Percentiles rank a stretch among this genome's conserved stretches.
Conservation (phyloP, 2,329 filamentous ascomycete genomes). For the Rhinocladiella similis region DNA sequence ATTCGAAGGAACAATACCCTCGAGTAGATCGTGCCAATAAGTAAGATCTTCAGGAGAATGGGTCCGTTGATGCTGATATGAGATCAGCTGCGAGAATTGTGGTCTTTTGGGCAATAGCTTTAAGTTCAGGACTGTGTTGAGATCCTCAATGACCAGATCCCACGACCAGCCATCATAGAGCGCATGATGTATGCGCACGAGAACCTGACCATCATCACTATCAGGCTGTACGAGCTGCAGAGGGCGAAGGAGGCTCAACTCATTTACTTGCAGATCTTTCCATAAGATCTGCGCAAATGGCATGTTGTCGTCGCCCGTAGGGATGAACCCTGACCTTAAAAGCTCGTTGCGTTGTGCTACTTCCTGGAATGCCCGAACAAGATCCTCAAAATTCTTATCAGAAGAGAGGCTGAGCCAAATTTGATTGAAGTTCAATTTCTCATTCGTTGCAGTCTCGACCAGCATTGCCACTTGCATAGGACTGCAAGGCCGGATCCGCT, state of each 20-base stretch:
- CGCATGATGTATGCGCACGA: constrained; percentile 73
- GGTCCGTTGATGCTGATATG: constrained; percentile 42
- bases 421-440: constrained; percentile 73
- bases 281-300: constrained; percentile 66
- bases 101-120: constrained; percentile 44
- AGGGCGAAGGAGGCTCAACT: constrained; percentile 56
- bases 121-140: constrained; percentile 53
- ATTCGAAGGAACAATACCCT: constrained; percentile 53
- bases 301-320: constrained; percentile 45
- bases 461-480: constrained; percentile 79
- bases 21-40: constrained; percentile 71
- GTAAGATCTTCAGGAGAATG: background rate
- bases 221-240: constrained; percentile 48
- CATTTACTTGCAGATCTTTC: constrained; percentile 43
- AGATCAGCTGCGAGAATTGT: constrained; percentile 62
- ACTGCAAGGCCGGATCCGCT: constrained; percentile 62
- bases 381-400: constrained; percentile 35
- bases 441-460: constrained; percentile 64
- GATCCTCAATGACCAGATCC: constrained; percentile 70
- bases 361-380: constrained; percentile 52
- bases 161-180: constrained; percentile 94
- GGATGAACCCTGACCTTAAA: constrained; percentile 71
- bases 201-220: constrained; percentile 29
- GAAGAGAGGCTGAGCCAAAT: constrained; percentile 62
- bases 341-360: constrained; percentile 62